A percentile compares a stretch with the other conserved stretches of the same genome.
These are phyloP conservation scores for Penicillium paradoxum DNA, from an alignment of 495 filamentous ascomycete genomes.

Conservation along the genomic window DNA sequence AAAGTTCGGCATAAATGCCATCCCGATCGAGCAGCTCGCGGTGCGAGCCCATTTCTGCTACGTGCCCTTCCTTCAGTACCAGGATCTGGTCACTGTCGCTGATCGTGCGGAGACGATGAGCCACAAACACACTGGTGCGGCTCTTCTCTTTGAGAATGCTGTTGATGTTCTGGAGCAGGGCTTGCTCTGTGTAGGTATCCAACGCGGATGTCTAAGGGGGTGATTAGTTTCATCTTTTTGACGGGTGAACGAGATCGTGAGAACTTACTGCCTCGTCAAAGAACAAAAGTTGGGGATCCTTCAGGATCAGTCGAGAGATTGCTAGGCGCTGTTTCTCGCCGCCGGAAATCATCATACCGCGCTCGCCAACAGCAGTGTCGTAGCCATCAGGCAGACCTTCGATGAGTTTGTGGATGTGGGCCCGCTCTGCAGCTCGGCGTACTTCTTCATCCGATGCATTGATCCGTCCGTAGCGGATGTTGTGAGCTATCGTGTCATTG, in stretches of 20 bases:
- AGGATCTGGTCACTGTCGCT: constrained; percentile 94
- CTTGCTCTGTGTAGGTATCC: constrained; percentile 93
- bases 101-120: constrained; percentile 87
- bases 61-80: constrained; percentile 75
- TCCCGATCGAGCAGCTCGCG: constrained; percentile 70
- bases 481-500: constrained; percentile 91
- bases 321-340: constrained; percentile 95
- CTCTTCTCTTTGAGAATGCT: constrained; percentile 84
- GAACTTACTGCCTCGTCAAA: constrained; percentile 84
- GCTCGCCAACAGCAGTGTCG: constrained; percentile 86
- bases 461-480: constrained; percentile 91
- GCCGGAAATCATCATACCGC: constrained; percentile 97
- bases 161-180: constrained; percentile 88
- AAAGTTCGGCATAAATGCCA: constrained; percentile 84
- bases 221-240: constrained; percentile 6
- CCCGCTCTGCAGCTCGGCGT: constrained; percentile 67
- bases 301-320: constrained; percentile 78
- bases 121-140: constrained; percentile 89
- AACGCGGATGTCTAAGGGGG: constrained; percentile 69
- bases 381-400: constrained; percentile 77
- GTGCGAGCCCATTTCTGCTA: constrained; percentile 85
- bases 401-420: constrained; percentile 80
- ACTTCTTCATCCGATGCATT: constrained; percentile 71
- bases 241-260: neutral
- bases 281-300: constrained; percentile 89